Evolutionary conservation across 495 filamentous ascomycete species (phyloP), one percentile per base, ranked within the genome.

Genomic region (Clavariopsis aquatica): DNA sequence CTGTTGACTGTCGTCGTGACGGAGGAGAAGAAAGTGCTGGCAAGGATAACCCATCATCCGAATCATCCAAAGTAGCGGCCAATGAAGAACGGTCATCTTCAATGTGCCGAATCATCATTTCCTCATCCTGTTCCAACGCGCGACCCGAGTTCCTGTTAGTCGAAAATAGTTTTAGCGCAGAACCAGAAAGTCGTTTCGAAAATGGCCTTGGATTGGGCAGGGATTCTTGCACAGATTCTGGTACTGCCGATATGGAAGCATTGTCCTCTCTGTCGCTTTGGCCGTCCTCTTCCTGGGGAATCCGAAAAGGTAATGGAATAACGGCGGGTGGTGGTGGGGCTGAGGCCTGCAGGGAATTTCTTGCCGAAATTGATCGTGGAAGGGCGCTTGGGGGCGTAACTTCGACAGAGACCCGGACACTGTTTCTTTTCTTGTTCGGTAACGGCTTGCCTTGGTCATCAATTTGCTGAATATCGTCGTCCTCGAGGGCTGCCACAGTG

Each of bases 161-260:
- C 4, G 84, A 86, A 27, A 86, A 49, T 46, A 72, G 77, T 64
- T 79, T 76, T 38, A 81, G 52, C 27, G 79, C 69, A 0, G 75
- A 84, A 22, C 69, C 76, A 6, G 85, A 86, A 4, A 82, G 62
- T 56, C 78, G 76, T 38, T 80, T 80, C 2, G 78, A 73, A 46
- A 51, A 55, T 1, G 73, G 66, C 31, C 51, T 70, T 62, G 15
- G 61, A 60, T 52, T 47, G 24, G 65, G 69, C 41, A 75, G 64
- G 20, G 75, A 75, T 46, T 86, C 87, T 12, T 41, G 34, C 6
- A 27, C 34, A 2, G 64, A 56, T 23, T 66, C 64, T 17, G 83
- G 84, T 73, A 84, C 81, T 7, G 86, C 84, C 47, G 83, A 87
- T 22, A 85, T 75, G 9, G 87, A 89, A 22, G 84, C 85, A 20